These are phyloP conservation scores for Cyclotella sp. DNA, from an alignment of 108 stramenopile species.

Conservation along the genomic window DNA sequence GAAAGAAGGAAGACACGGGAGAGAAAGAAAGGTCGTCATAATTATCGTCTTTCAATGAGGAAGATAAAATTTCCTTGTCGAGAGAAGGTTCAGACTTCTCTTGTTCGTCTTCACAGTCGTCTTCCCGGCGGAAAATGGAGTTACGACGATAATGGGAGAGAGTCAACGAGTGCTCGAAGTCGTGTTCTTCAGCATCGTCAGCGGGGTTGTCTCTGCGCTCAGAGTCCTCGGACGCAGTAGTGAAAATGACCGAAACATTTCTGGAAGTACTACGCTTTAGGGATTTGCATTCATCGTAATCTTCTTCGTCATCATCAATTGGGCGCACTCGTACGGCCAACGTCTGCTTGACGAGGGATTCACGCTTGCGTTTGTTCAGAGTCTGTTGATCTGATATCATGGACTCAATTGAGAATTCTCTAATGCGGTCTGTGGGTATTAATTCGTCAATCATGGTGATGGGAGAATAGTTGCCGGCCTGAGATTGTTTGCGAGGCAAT, in stretches of 20 bases:
- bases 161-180: neutral
- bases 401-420: constrained; percentile 1
- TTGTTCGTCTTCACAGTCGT: neutral
- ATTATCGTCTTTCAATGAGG: neutral
- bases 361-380: constrained; percentile 7
- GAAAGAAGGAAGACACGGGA: constrained; percentile 17
- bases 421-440: neutral
- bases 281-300: neutral
- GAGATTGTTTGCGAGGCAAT: neutral
- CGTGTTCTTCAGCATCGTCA: neutral
- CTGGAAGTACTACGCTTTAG: neutral
- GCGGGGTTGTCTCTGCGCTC: constrained; percentile 10
- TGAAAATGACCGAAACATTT: neutral
- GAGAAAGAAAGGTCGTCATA: constrained; percentile 3
- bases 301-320: constrained; percentile 6
- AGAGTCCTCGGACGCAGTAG: neutral
- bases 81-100: neutral
- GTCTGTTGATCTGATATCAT: constrained; percentile 1
- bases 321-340: neutral
- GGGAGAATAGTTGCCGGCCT: neutral
- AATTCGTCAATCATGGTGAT: neutral
- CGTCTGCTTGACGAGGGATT: neutral
- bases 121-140: neutral
- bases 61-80: neutral
- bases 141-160: constrained; percentile 1